Conservation (phyloP, 495 filamentous ascomycete species). For the Hypoxylon rickii region DNA sequence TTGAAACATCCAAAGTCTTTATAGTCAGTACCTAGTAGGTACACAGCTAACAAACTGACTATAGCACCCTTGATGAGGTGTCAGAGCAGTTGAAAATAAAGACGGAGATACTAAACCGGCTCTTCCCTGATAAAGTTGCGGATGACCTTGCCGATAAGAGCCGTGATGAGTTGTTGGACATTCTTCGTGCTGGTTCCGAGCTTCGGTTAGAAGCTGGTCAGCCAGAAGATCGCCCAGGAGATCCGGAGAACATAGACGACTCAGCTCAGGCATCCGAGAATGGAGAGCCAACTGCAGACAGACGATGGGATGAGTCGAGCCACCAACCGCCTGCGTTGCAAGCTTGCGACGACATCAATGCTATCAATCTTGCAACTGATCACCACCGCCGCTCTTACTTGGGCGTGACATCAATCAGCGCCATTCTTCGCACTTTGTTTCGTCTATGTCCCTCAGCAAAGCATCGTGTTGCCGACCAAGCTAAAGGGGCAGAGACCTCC, state of each 20-base stretch:
- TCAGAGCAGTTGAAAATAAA: slow-evolving; percentile 24
- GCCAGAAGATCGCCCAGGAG: neutral
- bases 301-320: slow-evolving; percentile 35
- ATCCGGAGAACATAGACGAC: slow-evolving; percentile 23
- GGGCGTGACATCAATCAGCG: slow-evolving; percentile 34
- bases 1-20: neutral
- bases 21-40: neutral
- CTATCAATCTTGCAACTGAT: slow-evolving; percentile 33
- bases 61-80: slow-evolving; percentile 29
- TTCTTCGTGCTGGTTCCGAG: slow-evolving; percentile 4
- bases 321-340: slow-evolving; percentile 24
- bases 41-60: neutral
- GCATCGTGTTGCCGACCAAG: slow-evolving; percentile 26
- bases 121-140: slow-evolving; percentile 20
- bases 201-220: neutral
- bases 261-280: slow-evolving; percentile 32
- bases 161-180: slow-evolving; percentile 23
- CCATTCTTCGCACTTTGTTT: slow-evolving; percentile 30
- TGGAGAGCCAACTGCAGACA: slow-evolving; percentile 25
- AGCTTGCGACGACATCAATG: slow-evolving; percentile 34
- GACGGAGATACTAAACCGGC: slow-evolving; percentile 17
- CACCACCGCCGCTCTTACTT: slow-evolving; percentile 34
- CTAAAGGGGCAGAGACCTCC: slow-evolving; percentile 25
- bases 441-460: slow-evolving; percentile 33
- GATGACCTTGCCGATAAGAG: slow-evolving; percentile 32